A percentile compares a stretch with the other conserved stretches of the same genome.
Conservation (phyloP, 345 rosid species). For the Atalantia buxifolia region DNA sequence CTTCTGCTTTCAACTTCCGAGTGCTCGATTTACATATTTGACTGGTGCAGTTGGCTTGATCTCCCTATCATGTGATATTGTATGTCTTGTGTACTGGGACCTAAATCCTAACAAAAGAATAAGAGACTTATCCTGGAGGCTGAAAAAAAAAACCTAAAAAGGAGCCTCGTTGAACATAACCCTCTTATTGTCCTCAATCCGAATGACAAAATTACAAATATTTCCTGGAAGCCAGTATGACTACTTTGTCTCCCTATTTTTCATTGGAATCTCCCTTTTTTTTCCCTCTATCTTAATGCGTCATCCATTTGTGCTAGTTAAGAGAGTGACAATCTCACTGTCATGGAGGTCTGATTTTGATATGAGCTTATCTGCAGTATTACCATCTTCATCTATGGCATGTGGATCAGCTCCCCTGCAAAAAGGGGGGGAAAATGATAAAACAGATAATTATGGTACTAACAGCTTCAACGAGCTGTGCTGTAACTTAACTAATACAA, state of each 20-base stretch:
- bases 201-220: background rate
- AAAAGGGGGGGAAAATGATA: background rate
- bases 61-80: background rate
- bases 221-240: background rate
- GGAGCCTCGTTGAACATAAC: background rate
- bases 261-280: background rate
- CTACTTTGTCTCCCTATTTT: background rate
- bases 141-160: background rate
- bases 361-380: conserved; percentile 41
- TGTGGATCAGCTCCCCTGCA: conserved; percentile 70
- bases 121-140: background rate
- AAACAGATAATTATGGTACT: background rate
- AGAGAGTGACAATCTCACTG: conserved; percentile 38
- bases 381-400: conserved; percentile 39
- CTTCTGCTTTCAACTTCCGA: no score
- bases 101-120: background rate
- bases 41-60: no score
- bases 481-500: background rate
- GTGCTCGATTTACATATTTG: no score
- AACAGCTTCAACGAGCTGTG: background rate
- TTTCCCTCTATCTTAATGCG: background rate
- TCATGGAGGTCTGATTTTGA: conserved; percentile 41
- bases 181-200: background rate
- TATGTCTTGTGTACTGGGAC: background rate
- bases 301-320: conserved; percentile 37